Evolutionary conservation across 2,329 filamentous ascomycete genomes (phyloP), one percentile per base, ranked within the genome.

Genomic region (Penicillium sp.): DNA sequence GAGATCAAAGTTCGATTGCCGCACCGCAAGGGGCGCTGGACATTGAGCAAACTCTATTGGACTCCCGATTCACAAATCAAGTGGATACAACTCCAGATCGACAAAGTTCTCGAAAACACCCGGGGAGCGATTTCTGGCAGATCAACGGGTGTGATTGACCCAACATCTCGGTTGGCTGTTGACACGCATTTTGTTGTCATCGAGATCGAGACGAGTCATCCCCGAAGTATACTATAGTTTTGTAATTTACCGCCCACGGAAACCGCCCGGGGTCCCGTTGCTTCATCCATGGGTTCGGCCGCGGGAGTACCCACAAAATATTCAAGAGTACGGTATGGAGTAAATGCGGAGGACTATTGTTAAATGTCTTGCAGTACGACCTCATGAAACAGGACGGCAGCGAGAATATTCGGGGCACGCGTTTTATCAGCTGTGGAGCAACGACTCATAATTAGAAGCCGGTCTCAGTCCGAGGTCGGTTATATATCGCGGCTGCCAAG

Each of bases 1-100:
- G 35, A 38, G 35, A 42, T 22, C 13, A 42, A 30, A 48, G 46
- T 39, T 44, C 43, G 35, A 41, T 36, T 25, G 41, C 43, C 22
- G 40, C 41, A 28, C 40, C 45, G 57, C 57, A 60, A 58, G 57
- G 54, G 57, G 56, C 44, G 38, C 35, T 11, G 28, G 25, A 50
- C 50, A 50, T 41, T 45, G 31, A 40, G 30, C 45, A 33, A 58
- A 56, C 31, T 46, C 41, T 39, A 51, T 52, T 54, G 52, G 24
- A 8, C 31, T 18, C 38, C 38, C 20, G 40, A 44, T 58, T 31
- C n/a, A 28, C 27, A 46, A 46, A 50, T 40, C 47, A 45, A 40
- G 50, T 50, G 46, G 53, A 42, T 42, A 42, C 46, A 43, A 35
- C 38, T 42, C 35, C 16, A 50, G 53, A 53, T 53, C 46, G 33